Evolutionary conservation across 164 flowering plant genomes (phyloP), one percentile per base, ranked within the genome.

Genomic region (Magnolia kwangsiensis): DNA sequence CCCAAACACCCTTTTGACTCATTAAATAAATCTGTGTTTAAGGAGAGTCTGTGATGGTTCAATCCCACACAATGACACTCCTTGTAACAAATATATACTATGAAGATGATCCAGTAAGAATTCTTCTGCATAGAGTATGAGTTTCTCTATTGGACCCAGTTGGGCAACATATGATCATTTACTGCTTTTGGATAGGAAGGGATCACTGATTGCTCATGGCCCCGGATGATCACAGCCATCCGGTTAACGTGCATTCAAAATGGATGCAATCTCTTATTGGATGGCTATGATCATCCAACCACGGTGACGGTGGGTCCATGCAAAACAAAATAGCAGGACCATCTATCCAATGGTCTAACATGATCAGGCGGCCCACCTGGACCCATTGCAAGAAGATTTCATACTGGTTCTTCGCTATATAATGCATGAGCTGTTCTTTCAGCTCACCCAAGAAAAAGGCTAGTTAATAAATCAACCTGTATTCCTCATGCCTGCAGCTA

Each of bases 401-500:
- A 8, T 55, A 55, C 2, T 55, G 61, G 61, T 11, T 55, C 61
- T 11, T 55, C 1, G 13, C 61, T 55, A 55, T 55, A 55, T 55
- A 11, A 11, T 11, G 61, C 61, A 64, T n/a, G 50, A 68, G 11
- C 49, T 68, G 9, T 29, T 68, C 50, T 68, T 68, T 31, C 49
- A 68, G 19, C 45, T 3, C 21, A 65, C 21, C 27, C 20, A 67
- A 27, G 18, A 16, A 10, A 55, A 55, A 55, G 61, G 18, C 61
- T 9, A 16, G 61, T 55, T 11, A 55, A 3, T 5, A 29, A 14
- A 69, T 86, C 85, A 95, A 78, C 98, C 98, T 24, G 98, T 95
- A 84, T 95, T 95, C 83, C 93, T 92, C 98, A 93, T 95, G 69
- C 98, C 98, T 69, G 98, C 97, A 65, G 98, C 98, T 76, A 95